phyloP scores from a whole-genome alignment of 768 basidiomycete species.

The Panus rudis region DNA sequence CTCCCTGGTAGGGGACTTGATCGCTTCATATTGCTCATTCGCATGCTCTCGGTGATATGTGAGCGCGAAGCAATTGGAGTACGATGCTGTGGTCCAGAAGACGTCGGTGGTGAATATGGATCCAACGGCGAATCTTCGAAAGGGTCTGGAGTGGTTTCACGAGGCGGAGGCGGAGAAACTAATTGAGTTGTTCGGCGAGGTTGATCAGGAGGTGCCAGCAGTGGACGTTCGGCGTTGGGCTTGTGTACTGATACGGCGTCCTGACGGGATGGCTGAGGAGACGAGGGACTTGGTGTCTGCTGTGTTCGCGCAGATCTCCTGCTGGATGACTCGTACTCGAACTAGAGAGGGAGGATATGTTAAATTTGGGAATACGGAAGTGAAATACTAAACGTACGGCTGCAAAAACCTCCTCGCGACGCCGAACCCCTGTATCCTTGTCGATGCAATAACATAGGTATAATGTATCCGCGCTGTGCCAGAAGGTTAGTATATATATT shows the following conservation, averaged over 20 bases:
- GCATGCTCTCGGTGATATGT: slow-evolving; percentile 8
- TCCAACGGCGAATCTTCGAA: slow-evolving; percentile 14
- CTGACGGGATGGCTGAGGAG: neutral
- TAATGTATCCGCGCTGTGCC: slow-evolving; percentile 49
- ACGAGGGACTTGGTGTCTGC: neutral
- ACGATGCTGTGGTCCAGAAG: slow-evolving; percentile 10
- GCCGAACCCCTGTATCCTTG: slow-evolving; percentile 43
- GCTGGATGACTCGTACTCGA: slow-evolving; percentile 32
- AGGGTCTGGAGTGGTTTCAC: slow-evolving; percentile 21
- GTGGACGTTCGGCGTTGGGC: slow-evolving; percentile 5
- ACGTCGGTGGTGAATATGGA: slow-evolving; percentile 17
- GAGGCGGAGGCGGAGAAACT: slow-evolving; percentile 8
- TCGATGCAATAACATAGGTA: slow-evolving; percentile 67
- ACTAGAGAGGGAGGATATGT: slow-evolving; percentile 22
- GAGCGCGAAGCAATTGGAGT: slow-evolving; percentile 4
- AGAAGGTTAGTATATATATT: neutral
- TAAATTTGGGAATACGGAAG: neutral
- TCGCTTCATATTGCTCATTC: slow-evolving; percentile 3
- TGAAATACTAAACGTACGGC: slow-evolving; percentile 32
- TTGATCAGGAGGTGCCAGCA: slow-evolving; percentile 6
- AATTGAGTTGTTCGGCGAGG: slow-evolving; percentile 13
- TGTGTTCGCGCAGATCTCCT: slow-evolving; percentile 13
- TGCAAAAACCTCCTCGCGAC: slow-evolving; percentile 45
- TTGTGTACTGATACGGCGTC: slow-evolving; percentile 10
- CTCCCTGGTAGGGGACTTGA: neutral